phyloP scores from a whole-genome alignment of 345 rosid genomes.

The Linum lewisii region DNA sequence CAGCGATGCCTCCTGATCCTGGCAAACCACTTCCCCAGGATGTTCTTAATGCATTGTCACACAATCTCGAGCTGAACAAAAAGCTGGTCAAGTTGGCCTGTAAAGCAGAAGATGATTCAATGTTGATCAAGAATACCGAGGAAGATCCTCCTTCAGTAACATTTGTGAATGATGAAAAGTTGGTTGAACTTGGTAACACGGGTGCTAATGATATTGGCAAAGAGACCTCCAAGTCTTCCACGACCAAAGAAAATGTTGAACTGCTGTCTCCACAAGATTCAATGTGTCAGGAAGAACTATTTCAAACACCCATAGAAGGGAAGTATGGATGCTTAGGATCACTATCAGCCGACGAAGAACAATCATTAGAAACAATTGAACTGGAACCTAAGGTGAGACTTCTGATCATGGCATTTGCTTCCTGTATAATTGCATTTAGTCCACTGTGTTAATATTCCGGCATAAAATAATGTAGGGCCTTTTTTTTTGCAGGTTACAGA shows the following conservation, averaged over 20 bases:
- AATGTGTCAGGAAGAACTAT: constrained; percentile 10
- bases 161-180: constrained; percentile 19
- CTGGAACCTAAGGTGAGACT: constrained; percentile 24
- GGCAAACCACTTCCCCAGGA: constrained; percentile 61
- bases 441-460: neutral
- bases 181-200: constrained; percentile 24
- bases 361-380: constrained; percentile 18
- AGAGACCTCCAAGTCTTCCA: constrained; percentile 18
- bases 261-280: constrained; percentile 20
- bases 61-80: constrained; percentile 41
- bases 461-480: neutral
- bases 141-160: constrained; percentile 21
- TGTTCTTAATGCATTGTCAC: constrained; percentile 53
- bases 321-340: constrained; percentile 18
- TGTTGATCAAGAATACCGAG: constrained; percentile 20
- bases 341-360: constrained; percentile 13
- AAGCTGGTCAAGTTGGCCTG: constrained; percentile 30
- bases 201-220: constrained; percentile 21
- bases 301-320: constrained; percentile 11
- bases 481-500: constrained; percentile 41
- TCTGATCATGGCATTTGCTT: neutral
- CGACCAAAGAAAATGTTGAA: constrained; percentile 19
- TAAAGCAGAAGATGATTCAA: constrained; percentile 20
- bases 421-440: neutral
- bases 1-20: constrained; percentile 46